Percentiles rank a stretch among this genome's conserved stretches.
These are phyloP conservation scores for Tolypocladium album DNA, from an alignment of 2,329 filamentous ascomycete genomes.

Conservation along the genomic window DNA sequence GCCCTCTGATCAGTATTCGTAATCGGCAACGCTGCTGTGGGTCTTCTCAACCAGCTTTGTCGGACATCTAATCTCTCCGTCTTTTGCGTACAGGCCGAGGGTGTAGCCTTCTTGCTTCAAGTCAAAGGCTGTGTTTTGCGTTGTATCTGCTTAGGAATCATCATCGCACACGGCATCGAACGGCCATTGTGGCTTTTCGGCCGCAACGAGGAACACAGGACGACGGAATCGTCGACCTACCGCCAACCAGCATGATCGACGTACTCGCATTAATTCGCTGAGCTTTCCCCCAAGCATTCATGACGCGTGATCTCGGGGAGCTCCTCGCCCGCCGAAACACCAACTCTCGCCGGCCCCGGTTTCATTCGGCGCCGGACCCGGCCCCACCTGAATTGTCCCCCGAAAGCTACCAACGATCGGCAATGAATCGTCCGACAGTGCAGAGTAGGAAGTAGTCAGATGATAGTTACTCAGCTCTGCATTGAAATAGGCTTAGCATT, in stretches of 20 bases:
- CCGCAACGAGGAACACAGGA: not conserved
- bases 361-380: constrained; percentile 8
- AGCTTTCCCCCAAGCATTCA: constrained; percentile 22
- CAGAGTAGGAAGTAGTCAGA: no score
- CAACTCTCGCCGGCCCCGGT: constrained; percentile 11
- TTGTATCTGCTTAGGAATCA: no score
- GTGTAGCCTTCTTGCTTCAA: no score
- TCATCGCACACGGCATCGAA: not conserved
- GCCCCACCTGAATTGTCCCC: not conserved
- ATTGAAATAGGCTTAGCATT: no score
- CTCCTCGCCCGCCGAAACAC: no score
- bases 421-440: no score
- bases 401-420: no score
- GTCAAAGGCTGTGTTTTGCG: no score
- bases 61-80: no score
- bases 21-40: not conserved
- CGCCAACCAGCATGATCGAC: constrained; percentile 26
- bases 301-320: constrained; percentile 16
- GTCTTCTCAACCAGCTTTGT: not conserved
- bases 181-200: not conserved
- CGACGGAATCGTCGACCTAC: constrained; percentile 1
- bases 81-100: no score
- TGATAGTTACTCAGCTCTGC: no score
- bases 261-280: constrained; percentile 18
- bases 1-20: not conserved